Evolutionary conservation across 805 yeast genomes (phyloP), one percentile per base, ranked within the genome.

Genomic region (Candida chauliodis): DNA sequence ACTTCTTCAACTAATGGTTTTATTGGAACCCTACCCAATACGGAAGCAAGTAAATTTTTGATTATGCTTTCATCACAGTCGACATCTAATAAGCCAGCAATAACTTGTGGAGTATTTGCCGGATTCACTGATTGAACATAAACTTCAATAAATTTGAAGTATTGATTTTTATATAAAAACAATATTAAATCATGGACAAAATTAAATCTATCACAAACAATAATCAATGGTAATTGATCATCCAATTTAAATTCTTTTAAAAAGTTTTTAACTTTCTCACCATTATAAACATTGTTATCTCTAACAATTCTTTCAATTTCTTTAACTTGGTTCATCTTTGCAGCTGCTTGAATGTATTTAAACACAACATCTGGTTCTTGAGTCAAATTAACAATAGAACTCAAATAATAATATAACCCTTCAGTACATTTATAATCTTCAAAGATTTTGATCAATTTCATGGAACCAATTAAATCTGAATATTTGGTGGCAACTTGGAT

Each of bases 61-160:
- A 93, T 88, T 51, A 88, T 83, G 41, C 67, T 63, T 63, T 93
- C 99, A 51, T 93, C 98, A 67, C 97, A 90, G 63, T 93, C 99
- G 50, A 93, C 98, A 60, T 93, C 99, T 49, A 93, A 72, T 55
- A 93, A 74, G 32, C 95, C 98, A 45, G 96, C 99, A 55, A 93
- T 78, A 46, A 93, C 99, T 63, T 90, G 95, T 5, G 99, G 95
- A 13, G 99, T 87, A 60, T 85, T 87, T 7, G 95, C 72, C 38
- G 99, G 96, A 66, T 93, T 93, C 37, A 93, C 98, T 59, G 89
- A 95, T 70, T 93, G 98, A 40, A 93, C 99, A 56, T 91, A 93
- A 34, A 93, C 95, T 69, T 93, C 98, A 63, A 93, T 93, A 53
- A 91, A 93, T 64, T 93, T 89, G 79, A 89, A 86, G 67, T 81